Conservation (phyloP, 106 monocot species). For the Gastrodia elata region DNA sequence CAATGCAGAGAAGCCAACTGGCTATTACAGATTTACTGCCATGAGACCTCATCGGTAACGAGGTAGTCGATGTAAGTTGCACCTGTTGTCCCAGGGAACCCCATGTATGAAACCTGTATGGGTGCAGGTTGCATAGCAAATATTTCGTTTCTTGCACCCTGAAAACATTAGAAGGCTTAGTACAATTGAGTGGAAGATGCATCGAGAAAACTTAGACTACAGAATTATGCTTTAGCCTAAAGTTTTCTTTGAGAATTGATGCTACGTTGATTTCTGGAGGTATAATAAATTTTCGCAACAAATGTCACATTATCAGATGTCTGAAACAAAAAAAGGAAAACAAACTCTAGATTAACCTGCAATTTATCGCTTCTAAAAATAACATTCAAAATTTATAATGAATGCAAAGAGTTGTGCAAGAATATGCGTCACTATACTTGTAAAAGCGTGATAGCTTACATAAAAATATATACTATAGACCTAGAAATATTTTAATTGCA, state of each 20-base stretch:
- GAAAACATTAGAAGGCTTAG: neutral
- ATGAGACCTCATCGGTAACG: conserved; percentile 77
- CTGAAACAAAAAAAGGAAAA: neutral
- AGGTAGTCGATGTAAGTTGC: conserved; percentile 91
- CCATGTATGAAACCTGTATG: conserved; percentile 98
- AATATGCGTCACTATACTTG: too few relatives aligned
- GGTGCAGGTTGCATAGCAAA: conserved; percentile 95
- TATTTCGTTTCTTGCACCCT: conserved; percentile 98
- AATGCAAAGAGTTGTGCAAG: too few relatives aligned
- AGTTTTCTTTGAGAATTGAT: neutral
- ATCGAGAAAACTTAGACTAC: neutral
- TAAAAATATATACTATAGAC: too few relatives aligned
- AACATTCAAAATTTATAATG: too few relatives aligned
- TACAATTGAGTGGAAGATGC: neutral
- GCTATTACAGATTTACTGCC: neutral
- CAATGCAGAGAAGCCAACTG: neutral
- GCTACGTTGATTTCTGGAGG: neutral
- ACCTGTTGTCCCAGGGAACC: conserved; percentile 93
- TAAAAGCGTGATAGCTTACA: too few relatives aligned
- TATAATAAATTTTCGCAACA: neutral
- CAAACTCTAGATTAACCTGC: neutral
- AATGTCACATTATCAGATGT: neutral
- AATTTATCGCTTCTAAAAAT: neutral
- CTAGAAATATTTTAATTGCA: too few relatives aligned
- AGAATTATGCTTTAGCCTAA: neutral